Base-by-base conservation (phyloP, 768 basidiomycete genomes). In the Amanita fuliginea region DNA sequence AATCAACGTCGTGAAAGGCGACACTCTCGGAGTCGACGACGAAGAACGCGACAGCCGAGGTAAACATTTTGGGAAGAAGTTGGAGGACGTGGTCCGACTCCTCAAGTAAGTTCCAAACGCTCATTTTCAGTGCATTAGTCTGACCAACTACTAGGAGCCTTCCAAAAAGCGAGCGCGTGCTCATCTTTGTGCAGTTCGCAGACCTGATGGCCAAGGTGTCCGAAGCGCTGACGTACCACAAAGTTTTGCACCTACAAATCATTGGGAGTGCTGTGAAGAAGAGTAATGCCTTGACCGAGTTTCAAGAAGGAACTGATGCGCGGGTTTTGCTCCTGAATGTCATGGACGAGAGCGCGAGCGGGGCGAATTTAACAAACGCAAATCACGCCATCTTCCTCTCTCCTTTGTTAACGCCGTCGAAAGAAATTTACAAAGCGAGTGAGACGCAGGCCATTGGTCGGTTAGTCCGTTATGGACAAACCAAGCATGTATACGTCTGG, bases 371-470 rank as follows among this genome's bases (percentile, higher is more conserved):
- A 61, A 96, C 93, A 3, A 81, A 78, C 32, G 94, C 94, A 16
- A 97, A 93, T 65, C 91, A 94, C 60, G 93, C 91, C 33, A 84
- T 96, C 62, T 97, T 97, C 74, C 71, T 97, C 49, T 93, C 90
- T 8, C 94, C 94, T 7, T 74, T 97, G 34, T 83, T 94, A 33
- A 81, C 91, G 0, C 76, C 77, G 8, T 78, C 81, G 16, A 80
- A 86, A 62, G 84, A 93, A 63, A 83, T 86, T 41, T 96, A 95
- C 60, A 79, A 82, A 37, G 87, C 89, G 45, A 81, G 81, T 62
- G 78, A 86, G 66, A 84, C 86, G 6, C 82, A 92, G 65, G 86
- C 88, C 8, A 77, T 94, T 49, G 85, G 93, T 54, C 80, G 91
- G 57, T 67, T 87, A 62, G 78, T 86, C 55, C 77, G 91, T 32